These are phyloP conservation scores for Casaregolazyma lundiana DNA, from an alignment of 1,139 yeast species.

Conservation along the genomic window DNA sequence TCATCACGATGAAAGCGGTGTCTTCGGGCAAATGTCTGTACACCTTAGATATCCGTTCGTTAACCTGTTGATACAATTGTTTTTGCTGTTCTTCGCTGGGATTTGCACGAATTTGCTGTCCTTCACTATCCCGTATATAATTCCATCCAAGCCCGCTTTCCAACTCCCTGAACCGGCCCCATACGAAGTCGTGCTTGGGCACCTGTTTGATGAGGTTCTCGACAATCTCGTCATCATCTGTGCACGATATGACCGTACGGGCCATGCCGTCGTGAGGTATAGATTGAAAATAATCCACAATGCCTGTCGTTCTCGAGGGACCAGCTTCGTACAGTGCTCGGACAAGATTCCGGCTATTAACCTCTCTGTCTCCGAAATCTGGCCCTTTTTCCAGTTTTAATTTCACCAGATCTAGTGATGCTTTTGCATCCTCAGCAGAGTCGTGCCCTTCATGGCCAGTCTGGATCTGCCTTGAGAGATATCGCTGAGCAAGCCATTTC, in stretches of 20 bases:
- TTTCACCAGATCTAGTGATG: slow-evolving; percentile 75
- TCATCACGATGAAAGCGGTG: slow-evolving; percentile 55
- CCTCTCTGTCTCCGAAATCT: slow-evolving; percentile 48
- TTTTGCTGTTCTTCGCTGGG: slow-evolving; percentile 5
- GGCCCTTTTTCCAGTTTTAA: slow-evolving; percentile 63
- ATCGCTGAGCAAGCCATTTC: slow-evolving; percentile 57
- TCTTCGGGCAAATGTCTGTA: slow-evolving; percentile 53
- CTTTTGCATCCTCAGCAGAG: slow-evolving; percentile 76
- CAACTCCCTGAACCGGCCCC: slow-evolving; percentile 56
- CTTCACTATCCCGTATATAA: slow-evolving; percentile 9
- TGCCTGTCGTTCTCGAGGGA: slow-evolving; percentile 26
- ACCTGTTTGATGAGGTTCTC: slow-evolving; percentile 33
- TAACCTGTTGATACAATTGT: slow-evolving; percentile 35
- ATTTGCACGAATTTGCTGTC: slow-evolving; percentile 6
- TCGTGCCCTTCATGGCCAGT: slow-evolving; percentile 66
- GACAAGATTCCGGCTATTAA: slow-evolving; percentile 18
- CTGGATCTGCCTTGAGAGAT: slow-evolving; percentile 60
- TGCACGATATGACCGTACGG: slow-evolving; percentile 41
- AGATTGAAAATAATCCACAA: slow-evolving; percentile 36
- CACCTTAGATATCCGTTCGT: slow-evolving; percentile 44
- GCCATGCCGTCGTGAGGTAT: slow-evolving; percentile 34
- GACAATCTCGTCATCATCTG: slow-evolving; percentile 57
- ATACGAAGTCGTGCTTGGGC: slow-evolving; percentile 41
- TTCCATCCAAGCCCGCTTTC: slow-evolving; percentile 39
- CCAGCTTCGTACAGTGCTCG: slow-evolving; percentile 16